These are phyloP conservation scores for Nicotiana attenuata DNA, from an alignment of 257 asterid genomes.

Conservation along the genomic window DNA sequence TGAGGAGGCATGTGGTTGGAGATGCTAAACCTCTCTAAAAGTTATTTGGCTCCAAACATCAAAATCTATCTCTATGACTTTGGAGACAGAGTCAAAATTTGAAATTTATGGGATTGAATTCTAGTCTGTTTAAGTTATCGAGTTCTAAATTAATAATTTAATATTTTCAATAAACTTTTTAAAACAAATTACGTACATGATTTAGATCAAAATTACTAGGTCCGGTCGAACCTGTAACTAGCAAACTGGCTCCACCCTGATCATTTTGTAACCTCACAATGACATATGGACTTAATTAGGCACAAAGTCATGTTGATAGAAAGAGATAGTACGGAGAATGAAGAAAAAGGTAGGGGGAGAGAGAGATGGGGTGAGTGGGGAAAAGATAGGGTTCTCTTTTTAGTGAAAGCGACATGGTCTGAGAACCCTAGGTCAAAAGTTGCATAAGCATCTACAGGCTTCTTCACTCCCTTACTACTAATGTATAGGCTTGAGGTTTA, in stretches of 20 bases:
- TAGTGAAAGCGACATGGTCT: constrained; percentile 24
- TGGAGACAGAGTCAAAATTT: no score
- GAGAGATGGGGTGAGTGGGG: background rate
- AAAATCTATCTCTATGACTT: background rate
- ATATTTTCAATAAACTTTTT: no score
- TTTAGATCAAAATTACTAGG: no score
- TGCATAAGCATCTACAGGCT: background rate
- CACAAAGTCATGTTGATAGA: background rate
- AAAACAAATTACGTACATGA: no score
- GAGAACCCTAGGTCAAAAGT: constrained; percentile 26
- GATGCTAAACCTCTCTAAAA: background rate
- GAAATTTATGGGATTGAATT: no score
- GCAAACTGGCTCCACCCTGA: no score
- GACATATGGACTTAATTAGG: background rate
- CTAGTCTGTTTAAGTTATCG: rapidly evolving
- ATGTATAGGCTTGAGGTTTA: background rate
- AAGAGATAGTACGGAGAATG: constrained; percentile 1
- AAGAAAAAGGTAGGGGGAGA: background rate
- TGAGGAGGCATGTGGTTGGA: background rate
- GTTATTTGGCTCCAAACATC: background rate
- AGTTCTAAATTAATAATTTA: no score
- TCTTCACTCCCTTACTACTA: background rate
- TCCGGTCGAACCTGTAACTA: no score
- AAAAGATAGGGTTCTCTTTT: constrained; percentile 24
- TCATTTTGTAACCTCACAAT: background rate